Evolutionary conservation across 495 filamentous ascomycete genomes (phyloP).

Genomic region (Geopyxis carbonaria): DNA sequence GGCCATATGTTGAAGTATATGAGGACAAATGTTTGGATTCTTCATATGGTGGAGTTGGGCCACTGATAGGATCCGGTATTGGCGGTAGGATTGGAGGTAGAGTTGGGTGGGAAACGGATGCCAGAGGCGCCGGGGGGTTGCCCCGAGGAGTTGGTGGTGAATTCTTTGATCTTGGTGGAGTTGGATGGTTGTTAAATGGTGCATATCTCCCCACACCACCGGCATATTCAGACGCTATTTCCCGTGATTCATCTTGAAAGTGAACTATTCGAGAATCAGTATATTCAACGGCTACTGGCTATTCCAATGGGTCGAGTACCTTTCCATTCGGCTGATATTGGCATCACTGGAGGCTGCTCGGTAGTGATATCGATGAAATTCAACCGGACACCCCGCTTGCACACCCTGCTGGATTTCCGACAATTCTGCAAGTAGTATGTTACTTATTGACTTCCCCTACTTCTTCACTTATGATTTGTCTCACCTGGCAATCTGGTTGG

Average conservation of each 20-base stretch:
- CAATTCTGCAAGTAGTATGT: conserved; percentile 49
- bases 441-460: too few species aligned
- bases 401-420: conserved; percentile 66
- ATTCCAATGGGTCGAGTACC: conserved; percentile 26
- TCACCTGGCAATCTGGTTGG: conserved; percentile 51
- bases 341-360: conserved; percentile 47
- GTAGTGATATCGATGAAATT: conserved; percentile 85
- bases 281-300: conserved; percentile 8
- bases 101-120: too few species aligned
- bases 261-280: conserved; percentile 30
- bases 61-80: conserved; percentile 4
- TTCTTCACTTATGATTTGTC: too few species aligned
- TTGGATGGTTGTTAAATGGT: conserved; percentile 27
- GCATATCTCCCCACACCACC: conserved; percentile 66
- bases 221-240: conserved; percentile 82
- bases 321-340: conserved; percentile 47
- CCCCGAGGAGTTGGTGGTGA: conserved; percentile 22
- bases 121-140: conserved; percentile 17
- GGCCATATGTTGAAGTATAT: background rate
- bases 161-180: conserved; percentile 25
- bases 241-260: conserved; percentile 78
- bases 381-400: conserved; percentile 70
- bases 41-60: background rate
- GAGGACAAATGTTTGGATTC: background rate
- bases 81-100: conserved; percentile 22